Evolutionary conservation across 2,329 filamentous ascomycete genomes (phyloP), one percentile per base, ranked within the genome.

Genomic region (Aspergillus fructus): DNA sequence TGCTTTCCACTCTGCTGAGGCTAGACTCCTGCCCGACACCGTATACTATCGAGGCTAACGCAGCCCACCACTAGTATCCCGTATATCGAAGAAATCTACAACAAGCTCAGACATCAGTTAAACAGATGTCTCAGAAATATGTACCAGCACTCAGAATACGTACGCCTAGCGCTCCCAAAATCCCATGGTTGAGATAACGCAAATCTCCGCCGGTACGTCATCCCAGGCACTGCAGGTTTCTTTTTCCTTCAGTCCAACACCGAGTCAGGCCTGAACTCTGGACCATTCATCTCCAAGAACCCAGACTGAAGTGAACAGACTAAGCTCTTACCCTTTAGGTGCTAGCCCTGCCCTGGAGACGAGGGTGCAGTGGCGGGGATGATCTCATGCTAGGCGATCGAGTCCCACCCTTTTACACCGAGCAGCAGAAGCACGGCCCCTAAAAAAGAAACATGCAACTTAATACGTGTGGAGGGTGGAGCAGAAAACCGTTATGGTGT

Each of bases 381-480:
- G 51, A 54, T 54, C 51, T 54, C 51, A 54, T 54, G 40, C 41
- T 53, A 37, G 43, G 9, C 43, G 51, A 54, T 54, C 43, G 43
- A 54, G 34, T 46, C 21, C 23, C 43, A 15, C 23, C 13, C 15
- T 15, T 24, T 1, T 24, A 23, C 41, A 23, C 27, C 27, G 27
- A 30, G 41, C 41, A 21, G 41, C 41, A 17, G 15, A 23, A 27
- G 43, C 43, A 46, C 43, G 9, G 43, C 43, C 43, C 27, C 27
- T 23, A 30, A 8, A 15, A 30, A n/a, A 11, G 27, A 9, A 9
- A 30, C 8, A 30, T 30, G 27, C 27, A 30, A 30, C 27, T 30
- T 30, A 30, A 30, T 30, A 3, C 9, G 27, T 30, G 24, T 33
- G 43, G 43, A 30, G 21, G 13, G 43, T 46, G 43, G 43, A 15